Evolutionary conservation across 2,329 filamentous ascomycete genomes (phyloP), one percentile per base, ranked within the genome.

Genomic region (Calonectria fujianensis): DNA sequence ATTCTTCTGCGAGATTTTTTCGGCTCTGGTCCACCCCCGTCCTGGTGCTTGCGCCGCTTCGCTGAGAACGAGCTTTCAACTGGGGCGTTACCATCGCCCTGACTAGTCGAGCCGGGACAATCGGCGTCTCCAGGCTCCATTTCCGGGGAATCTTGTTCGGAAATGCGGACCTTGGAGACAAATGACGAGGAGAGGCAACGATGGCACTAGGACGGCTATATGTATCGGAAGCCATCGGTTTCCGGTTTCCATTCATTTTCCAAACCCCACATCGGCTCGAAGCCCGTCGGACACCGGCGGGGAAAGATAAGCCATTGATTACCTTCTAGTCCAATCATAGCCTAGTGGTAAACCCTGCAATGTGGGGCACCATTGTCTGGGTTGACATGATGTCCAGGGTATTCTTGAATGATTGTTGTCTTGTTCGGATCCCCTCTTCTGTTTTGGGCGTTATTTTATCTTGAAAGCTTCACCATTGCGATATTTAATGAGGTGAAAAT

Each of bases 1-100:
- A 64, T 31, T 6, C 68, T 59, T 29, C 57, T 59, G 6, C 68
- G 68, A 16, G 41, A 29, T 27, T 54, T 70, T 29, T 61, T 61
- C n/a, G 57, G 57, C 3, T 39, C 35, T 41, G 31, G 31, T 24
- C n/a, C 57, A 29, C 20, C 24, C 11, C 16, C n/a, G 29, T 61
- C 16, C 10, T 41, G 13, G n/a, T 37, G 13, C 10, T 29, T 41
- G 35, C n/a, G n/a, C 24, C 57, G 57, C n/a, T 61, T 61, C 7
- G n/a, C 3, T 20, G 51, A 11, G 29, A 8, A 32, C 16, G 51
- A 32, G 51, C 16, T 20, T 54, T 54, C 51, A 14, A 31, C 51
- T 0, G 13, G 32, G 13, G 57, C 13, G 20, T 61, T 9, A 3
- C 9, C 4, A 24, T 8, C 5, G 4, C 5, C 10, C 6, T 41